A percentile compares a stretch with the other conserved stretches of the same genome.
phyloP scores from a whole-genome alignment of 352 stramenopile species.

The Halophytophthora batemanensis region DNA sequence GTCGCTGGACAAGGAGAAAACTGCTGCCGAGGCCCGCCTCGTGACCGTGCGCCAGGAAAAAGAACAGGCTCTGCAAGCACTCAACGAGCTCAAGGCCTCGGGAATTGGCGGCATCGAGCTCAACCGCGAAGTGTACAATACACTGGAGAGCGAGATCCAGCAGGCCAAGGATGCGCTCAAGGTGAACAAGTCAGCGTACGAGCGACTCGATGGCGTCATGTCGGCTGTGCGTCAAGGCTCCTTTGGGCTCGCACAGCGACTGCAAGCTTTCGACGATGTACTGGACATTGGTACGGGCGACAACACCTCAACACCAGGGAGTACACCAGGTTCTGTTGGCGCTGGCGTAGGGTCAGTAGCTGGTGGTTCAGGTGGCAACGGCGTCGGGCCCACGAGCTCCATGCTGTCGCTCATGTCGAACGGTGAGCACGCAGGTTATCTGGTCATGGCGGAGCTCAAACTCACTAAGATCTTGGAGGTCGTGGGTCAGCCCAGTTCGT shows the following conservation, averaged over 20 bases:
- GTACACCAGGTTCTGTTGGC: conserved; percentile 2
- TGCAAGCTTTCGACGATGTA: conserved; percentile 73
- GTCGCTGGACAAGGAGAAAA: conserved; percentile 78
- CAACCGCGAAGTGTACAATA: conserved; percentile 81
- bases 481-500: conserved; percentile 66
- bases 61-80: conserved; percentile 45
- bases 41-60: conserved; percentile 57
- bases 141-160: conserved; percentile 72
- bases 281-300: conserved; percentile 33
- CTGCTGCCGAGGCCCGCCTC: conserved; percentile 51
- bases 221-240: conserved; percentile 72
- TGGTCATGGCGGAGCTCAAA: conserved; percentile 68
- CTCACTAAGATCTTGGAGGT: conserved; percentile 76
- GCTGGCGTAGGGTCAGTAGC: background rate
- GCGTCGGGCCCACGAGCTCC: conserved; percentile 19
- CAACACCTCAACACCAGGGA: conserved; percentile 3
- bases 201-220: conserved; percentile 73
- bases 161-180: conserved; percentile 69
- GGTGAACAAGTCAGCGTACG: conserved; percentile 73
- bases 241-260: conserved; percentile 56
- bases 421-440: conserved; percentile 53
- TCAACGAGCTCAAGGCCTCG: conserved; percentile 82
- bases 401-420: conserved; percentile 29
- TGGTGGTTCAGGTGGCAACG: conserved; percentile 1
- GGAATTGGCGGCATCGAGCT: conserved; percentile 73